phyloP scores from a whole-genome alignment of 2,329 filamentous ascomycete species.

The Penicillium sp. region DNA sequence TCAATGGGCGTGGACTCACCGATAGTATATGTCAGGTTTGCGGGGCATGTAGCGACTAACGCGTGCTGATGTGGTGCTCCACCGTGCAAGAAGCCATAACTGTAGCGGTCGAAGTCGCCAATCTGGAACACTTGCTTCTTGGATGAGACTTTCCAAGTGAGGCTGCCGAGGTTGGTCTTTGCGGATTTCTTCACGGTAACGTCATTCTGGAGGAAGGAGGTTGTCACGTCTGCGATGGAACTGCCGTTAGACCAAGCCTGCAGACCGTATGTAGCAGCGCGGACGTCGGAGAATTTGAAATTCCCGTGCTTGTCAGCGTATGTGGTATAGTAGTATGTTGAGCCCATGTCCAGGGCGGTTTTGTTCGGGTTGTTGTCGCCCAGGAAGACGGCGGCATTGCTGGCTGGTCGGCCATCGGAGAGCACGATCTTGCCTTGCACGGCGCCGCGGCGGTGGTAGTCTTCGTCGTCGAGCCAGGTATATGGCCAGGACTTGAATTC shows the following conservation, averaged over 20 bases:
- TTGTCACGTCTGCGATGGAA: constrained; percentile 50
- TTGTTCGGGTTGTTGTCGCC: constrained; percentile 53
- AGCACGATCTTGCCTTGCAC: constrained; percentile 51
- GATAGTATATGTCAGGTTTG: constrained; percentile 51
- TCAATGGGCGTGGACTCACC: constrained; percentile 45
- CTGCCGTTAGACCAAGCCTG: constrained; percentile 57
- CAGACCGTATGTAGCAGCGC: constrained; percentile 51
- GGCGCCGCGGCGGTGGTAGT: constrained; percentile 55
- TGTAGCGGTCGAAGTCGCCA: constrained; percentile 54
- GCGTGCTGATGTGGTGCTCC: constrained; percentile 52
- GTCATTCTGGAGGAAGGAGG: constrained; percentile 48
- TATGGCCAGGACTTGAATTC: constrained; percentile 55
- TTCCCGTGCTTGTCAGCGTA: constrained; percentile 50
- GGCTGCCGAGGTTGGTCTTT: constrained; percentile 42
- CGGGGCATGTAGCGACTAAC: constrained; percentile 50
- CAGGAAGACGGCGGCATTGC: constrained; percentile 55
- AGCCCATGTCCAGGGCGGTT: constrained; percentile 54
- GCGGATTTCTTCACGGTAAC: constrained; percentile 43
- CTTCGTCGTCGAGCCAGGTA: constrained; percentile 51
- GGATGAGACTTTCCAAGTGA: constrained; percentile 48
- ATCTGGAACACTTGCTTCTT: constrained; percentile 54
- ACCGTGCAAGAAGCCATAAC: constrained; percentile 50
- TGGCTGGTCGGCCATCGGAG: constrained; percentile 54
- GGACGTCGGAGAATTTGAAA: constrained; percentile 52
- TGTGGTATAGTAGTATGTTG: constrained; percentile 55